Evolutionary conservation across 176 grass and related monocot genomes (phyloP).

Genomic region (Coix lacrymajobi): DNA sequence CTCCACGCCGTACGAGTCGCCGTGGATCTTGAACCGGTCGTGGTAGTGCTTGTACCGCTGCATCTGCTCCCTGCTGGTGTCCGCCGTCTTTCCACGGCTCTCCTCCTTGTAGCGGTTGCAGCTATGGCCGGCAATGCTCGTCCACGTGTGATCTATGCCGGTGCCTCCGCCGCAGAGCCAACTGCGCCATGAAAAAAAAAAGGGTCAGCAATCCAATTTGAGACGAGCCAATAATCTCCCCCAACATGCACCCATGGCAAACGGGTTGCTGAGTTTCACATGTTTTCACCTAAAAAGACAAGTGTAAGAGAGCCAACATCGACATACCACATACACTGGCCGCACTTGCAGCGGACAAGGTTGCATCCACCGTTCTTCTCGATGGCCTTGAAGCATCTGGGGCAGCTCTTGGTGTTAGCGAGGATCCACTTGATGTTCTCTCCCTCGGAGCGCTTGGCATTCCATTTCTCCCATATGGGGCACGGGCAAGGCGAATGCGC

Average conservation of each 20-base stretch:
- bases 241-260: background rate
- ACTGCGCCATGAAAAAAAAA: constrained; percentile 9
- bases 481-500: constrained; percentile 57
- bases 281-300: background rate
- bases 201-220: background rate
- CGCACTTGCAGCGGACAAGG: constrained; percentile 33
- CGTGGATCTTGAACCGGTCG: constrained; percentile 46
- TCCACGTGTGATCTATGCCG: background rate
- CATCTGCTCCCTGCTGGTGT: constrained; percentile 21
- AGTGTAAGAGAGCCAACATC: background rate
- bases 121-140: constrained; percentile 34
- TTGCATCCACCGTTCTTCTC: constrained; percentile 44
- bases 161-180: constrained; percentile 39
- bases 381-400: constrained; percentile 53
- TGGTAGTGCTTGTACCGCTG: constrained; percentile 48
- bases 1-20: constrained; percentile 33
- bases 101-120: constrained; percentile 55
- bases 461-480: constrained; percentile 47
- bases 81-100: background rate
- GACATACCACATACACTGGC: constrained; percentile 43
- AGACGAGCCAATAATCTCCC: background rate
- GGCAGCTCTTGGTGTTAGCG: constrained; percentile 52
- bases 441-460: constrained; percentile 1
- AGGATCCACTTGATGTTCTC: constrained; percentile 54
- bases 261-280: background rate